These are phyloP conservation scores for Mycosphaerelloides madeirae DNA, from an alignment of 2,329 filamentous ascomycete species.

Conservation along the genomic window DNA sequence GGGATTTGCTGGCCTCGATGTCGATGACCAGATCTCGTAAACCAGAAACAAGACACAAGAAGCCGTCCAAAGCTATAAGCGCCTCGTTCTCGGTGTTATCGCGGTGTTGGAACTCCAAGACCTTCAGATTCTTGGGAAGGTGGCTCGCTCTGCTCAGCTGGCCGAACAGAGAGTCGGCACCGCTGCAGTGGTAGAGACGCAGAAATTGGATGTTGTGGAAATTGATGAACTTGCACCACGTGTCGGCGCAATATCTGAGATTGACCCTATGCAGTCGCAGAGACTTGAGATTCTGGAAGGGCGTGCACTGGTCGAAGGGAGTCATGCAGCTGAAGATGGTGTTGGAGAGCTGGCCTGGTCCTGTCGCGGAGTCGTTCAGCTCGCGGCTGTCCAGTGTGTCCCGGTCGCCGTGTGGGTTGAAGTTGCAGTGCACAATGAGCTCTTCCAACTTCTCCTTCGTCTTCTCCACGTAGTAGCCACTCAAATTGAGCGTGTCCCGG, in stretches of 20 bases:
- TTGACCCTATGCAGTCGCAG: slow-evolving; percentile 44
- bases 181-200: slow-evolving; percentile 41
- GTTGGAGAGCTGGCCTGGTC: slow-evolving; percentile 42
- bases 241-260: slow-evolving; percentile 45
- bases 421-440: slow-evolving; percentile 45
- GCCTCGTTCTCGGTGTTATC: slow-evolving; percentile 47
- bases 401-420: slow-evolving; percentile 34
- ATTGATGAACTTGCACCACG: slow-evolving; percentile 46
- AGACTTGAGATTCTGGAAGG: slow-evolving; percentile 39
- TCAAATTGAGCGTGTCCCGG: slow-evolving; percentile 41
- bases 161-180: slow-evolving; percentile 44
- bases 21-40: slow-evolving; percentile 43
- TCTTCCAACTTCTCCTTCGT: slow-evolving; percentile 40
- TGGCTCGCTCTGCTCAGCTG: slow-evolving; percentile 43
- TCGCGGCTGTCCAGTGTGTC: slow-evolving; percentile 32
- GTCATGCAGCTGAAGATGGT: slow-evolving; percentile 45
- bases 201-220: slow-evolving; percentile 42
- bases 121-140: slow-evolving; percentile 43
- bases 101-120: slow-evolving; percentile 44
- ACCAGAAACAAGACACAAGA: slow-evolving; percentile 44
- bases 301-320: slow-evolving; percentile 45
- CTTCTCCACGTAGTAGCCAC: slow-evolving; percentile 41
- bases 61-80: slow-evolving; percentile 44
- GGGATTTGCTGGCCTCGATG: slow-evolving; percentile 36
- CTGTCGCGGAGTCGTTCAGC: slow-evolving; percentile 45